Evolutionary conservation across 2,329 filamentous ascomycete genomes (phyloP).

Genomic region (Teratosphaeriaceae sp.): DNA sequence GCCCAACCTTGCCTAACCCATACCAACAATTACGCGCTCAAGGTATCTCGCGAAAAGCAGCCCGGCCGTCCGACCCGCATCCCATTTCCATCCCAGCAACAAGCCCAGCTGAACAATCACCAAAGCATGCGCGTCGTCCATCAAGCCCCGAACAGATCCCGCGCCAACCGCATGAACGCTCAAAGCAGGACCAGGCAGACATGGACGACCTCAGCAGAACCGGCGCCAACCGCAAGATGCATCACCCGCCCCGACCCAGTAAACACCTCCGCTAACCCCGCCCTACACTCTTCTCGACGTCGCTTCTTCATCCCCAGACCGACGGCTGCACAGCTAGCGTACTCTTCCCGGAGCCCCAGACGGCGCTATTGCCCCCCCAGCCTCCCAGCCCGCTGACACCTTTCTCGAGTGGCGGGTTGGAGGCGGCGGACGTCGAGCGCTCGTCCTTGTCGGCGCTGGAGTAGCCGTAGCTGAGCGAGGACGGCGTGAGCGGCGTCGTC

Average conservation of each 20-base stretch:
- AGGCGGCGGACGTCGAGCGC: conserved; percentile 48
- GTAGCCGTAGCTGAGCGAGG: conserved; percentile 73
- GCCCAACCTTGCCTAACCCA: not conserved
- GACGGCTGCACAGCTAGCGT: conserved; percentile 81
- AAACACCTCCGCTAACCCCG: conserved; percentile 7
- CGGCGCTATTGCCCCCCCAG: conserved; percentile 74
- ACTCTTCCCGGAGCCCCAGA: conserved; percentile 73
- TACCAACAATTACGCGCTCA: not conserved
- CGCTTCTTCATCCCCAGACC: conserved; percentile 72
- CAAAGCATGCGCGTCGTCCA: not conserved
- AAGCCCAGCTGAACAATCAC: not conserved
- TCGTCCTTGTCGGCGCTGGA: conserved; percentile 49
- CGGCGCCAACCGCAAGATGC: conserved; percentile 7
- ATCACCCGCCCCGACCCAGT: conserved; percentile 1
- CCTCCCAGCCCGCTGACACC: conserved; percentile 41
- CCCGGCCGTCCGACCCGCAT: not conserved
- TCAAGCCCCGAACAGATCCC: not conserved
- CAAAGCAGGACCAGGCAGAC: not conserved
- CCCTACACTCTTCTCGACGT: not conserved
- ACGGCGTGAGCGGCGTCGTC: conserved; percentile 76
- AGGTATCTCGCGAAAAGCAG: conserved; percentile 1
- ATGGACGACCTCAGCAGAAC: not conserved
- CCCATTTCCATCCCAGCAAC: not conserved
- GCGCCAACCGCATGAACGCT: conserved; percentile 9
- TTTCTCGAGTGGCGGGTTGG: conserved; percentile 50